Conservation (phyloP, 352 stramenopile genomes). For the Globisporangium nunn region DNA sequence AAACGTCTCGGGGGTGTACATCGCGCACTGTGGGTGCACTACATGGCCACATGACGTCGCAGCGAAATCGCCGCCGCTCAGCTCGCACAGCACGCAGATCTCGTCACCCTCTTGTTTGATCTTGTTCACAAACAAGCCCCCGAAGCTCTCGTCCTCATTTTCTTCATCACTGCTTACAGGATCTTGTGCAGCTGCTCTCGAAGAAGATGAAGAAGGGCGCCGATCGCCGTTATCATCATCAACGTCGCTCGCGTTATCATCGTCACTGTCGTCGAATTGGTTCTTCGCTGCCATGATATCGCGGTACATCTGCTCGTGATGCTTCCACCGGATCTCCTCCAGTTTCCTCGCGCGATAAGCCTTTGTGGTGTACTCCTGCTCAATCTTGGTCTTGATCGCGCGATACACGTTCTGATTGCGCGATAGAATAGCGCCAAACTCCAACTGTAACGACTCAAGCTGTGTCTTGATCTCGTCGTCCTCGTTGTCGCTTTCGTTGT, state of each 20-base stretch:
- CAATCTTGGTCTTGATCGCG: constrained; percentile 25
- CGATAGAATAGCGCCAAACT: constrained; percentile 38
- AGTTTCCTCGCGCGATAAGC: constrained; percentile 38
- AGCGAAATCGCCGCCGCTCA: constrained; percentile 73
- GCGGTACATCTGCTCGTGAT: constrained; percentile 71
- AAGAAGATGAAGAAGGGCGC: background rate
- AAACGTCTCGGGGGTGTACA: constrained; percentile 83
- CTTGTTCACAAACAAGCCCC: constrained; percentile 70
- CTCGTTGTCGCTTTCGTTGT: constrained; percentile 34
- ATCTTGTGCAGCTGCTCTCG: constrained; percentile 6
- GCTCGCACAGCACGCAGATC: constrained; percentile 61
- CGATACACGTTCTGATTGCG: constrained; percentile 34
- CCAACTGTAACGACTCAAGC: constrained; percentile 31
- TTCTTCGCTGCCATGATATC: constrained; percentile 33
- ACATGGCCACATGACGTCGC: constrained; percentile 50
- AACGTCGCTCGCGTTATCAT: constrained; percentile 18
- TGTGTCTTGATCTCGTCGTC: constrained; percentile 42
- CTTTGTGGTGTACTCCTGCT: constrained; percentile 42
- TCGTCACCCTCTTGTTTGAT: constrained; percentile 67
- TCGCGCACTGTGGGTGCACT: constrained; percentile 71
- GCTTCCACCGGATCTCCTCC: constrained; percentile 38
- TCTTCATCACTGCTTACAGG: constrained; percentile 31
- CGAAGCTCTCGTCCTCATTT: constrained; percentile 51
- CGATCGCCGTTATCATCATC: background rate
- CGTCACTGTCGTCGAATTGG: constrained; percentile 51